phyloP scores from a whole-genome alignment of 2,329 filamentous ascomycete genomes.

The Fusarium sp. region DNA sequence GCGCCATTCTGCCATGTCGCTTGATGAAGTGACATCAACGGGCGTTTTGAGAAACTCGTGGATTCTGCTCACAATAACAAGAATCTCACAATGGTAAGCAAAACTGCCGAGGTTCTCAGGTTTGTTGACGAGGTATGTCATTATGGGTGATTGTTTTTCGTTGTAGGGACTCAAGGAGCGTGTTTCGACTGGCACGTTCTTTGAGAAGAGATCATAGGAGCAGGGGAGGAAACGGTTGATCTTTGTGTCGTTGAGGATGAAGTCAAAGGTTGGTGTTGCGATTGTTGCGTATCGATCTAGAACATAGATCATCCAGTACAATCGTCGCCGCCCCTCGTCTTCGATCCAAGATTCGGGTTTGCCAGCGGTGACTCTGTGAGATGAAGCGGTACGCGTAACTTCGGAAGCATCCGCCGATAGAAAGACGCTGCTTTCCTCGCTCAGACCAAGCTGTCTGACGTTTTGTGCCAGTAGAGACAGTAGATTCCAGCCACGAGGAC shows the following conservation, averaged over 20 bases:
- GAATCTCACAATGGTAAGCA: conserved; percentile 58
- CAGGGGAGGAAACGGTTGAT: conserved; percentile 56
- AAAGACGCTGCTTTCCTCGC: conserved; percentile 53
- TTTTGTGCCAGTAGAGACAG: conserved; percentile 53
- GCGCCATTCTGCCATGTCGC: conserved; percentile 54
- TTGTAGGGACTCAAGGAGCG: conserved; percentile 44
- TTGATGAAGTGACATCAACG: conserved; percentile 52
- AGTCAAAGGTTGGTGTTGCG: conserved; percentile 54
- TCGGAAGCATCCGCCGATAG: conserved; percentile 49
- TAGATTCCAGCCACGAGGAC: conserved; percentile 56
- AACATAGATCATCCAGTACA: conserved; percentile 59
- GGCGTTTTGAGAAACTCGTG: conserved; percentile 56
- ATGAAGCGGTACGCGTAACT: conserved; percentile 48
- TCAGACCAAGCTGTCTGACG: conserved; percentile 53
- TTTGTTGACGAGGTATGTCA: conserved; percentile 49
- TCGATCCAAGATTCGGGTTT: conserved; percentile 57
- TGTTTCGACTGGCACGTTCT: conserved; percentile 56
- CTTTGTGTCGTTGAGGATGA: conserved; percentile 53
- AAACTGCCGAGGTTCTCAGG: conserved; percentile 58
- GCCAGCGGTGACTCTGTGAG: conserved; percentile 49
- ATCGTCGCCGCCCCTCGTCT: conserved; percentile 54
- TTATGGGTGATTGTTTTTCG: conserved; percentile 39
- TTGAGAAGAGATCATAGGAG: conserved; percentile 57
- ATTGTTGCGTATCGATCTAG: conserved; percentile 57
- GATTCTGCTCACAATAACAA: conserved; percentile 55